phyloP scores from a whole-genome alignment of 306 rosid species.

The Amphicarpaea edgeworthii region DNA sequence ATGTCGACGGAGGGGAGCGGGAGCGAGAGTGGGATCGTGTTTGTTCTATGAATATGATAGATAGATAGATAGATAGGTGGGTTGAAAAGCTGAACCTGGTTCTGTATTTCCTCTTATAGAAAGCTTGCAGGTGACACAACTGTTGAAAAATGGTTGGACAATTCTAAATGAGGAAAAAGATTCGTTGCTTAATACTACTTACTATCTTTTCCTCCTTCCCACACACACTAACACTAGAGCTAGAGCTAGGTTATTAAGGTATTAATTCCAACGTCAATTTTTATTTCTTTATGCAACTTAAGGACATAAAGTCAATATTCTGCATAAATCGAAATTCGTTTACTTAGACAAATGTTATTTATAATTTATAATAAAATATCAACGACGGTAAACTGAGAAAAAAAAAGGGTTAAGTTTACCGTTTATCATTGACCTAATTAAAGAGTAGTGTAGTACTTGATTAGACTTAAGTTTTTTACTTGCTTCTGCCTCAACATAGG shows the following conservation, averaged over 20 bases:
- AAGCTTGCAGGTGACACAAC: slow-evolving; percentile 15
- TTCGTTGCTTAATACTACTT: slow-evolving; percentile 49
- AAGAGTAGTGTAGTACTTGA: neutral
- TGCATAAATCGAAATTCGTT: slow-evolving; percentile 3
- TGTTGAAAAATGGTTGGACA: slow-evolving; percentile 23
- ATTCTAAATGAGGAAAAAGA: slow-evolving; percentile 42
- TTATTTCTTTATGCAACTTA: neutral
- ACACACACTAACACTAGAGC: slow-evolving; percentile 16
- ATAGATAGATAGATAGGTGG: too few relatives aligned
- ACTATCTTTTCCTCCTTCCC: slow-evolving; percentile 15
- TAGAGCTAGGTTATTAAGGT: neutral
- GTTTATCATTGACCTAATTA: slow-evolving; percentile 38
- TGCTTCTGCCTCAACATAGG: slow-evolving; percentile 42
- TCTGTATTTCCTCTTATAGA: slow-evolving; percentile 39
- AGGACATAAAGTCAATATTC: slow-evolving; percentile 13
- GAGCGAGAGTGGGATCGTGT: slow-evolving; percentile 12
- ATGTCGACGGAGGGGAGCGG: neutral
- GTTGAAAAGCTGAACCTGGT: slow-evolving; percentile 27
- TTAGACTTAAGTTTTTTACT: slow-evolving; percentile 3
- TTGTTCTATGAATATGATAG: too few relatives aligned
- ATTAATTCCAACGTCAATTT: neutral
- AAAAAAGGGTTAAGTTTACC: slow-evolving; percentile 26
- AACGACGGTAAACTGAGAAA: neutral
- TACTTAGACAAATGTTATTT: neutral
- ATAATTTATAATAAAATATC: too few relatives aligned